Evolutionary conservation across 306 rosid genomes (phyloP), one percentile per base, ranked within the genome.

Genomic region (Biancaea sappan): DNA sequence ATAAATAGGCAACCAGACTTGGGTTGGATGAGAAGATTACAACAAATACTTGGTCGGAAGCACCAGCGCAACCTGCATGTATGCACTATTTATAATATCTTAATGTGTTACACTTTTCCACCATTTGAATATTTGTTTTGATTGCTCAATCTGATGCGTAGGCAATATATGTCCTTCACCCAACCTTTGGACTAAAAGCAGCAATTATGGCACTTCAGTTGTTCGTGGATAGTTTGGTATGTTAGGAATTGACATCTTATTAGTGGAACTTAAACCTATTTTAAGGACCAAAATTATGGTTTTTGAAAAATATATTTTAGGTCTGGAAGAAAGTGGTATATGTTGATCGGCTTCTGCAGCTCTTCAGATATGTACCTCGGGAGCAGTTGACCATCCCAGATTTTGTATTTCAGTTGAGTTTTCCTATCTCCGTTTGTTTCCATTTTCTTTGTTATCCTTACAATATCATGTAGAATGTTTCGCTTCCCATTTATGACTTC

Each of bases 321-420:
- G 96, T 84, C 21, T 92, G 98, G 98, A 90, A 92, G 85, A 92
- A 88, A 81, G 96, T 92, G 73, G 96, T 88, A 63, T 90, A 92
- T 38, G 88, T 88, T 4, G 96, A 92, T 77, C 83, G 94, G 41
- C 88, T 92, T 62, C 81, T 92, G 68, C 98, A 92, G 84, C 90
- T 92, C 79, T 92, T 92, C 86, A 77, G 85, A 86, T 92, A 90
- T 26, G 91, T 92, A 73, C 98, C 98, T 37, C 98, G 96, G 4
- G 98, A 92, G 85, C 94, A 92, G 84, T 84, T 92, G 92, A 84
- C 94, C 74, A 92, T 92, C 74, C 98, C 96, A 0, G 98, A 92
- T 79, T 92, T 92, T 43, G 98, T 90, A 48, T 92, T 92, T 62
- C 96, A 92, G 98, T 92, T 85, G 82, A 87, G 93, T 84, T n/a